These are phyloP conservation scores for Talaromyces sp. DNA, from an alignment of 2,329 filamentous ascomycete species.

Conservation along the genomic window DNA sequence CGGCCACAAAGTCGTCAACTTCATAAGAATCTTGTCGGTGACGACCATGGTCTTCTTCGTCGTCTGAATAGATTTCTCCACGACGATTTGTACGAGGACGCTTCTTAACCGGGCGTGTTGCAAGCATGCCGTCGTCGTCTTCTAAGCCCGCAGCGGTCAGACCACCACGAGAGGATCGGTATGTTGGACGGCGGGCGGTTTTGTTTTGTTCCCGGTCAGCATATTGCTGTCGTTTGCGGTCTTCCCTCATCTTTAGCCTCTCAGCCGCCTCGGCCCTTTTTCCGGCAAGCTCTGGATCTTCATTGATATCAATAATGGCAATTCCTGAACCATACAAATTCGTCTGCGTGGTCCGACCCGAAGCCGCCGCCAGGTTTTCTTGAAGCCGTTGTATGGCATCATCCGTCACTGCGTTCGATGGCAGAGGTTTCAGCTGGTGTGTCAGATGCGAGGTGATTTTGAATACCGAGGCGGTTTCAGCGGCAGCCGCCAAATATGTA, in stretches of 20 bases:
- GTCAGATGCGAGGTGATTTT: conserved; percentile 60
- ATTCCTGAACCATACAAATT: conserved; percentile 44
- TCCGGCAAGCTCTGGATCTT: conserved; percentile 58
- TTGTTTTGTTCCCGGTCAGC: conserved; percentile 51
- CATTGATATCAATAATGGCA: conserved; percentile 52
- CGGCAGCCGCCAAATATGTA: conserved; percentile 57
- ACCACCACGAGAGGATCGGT: conserved; percentile 43
- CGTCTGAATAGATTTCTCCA: conserved; percentile 44
- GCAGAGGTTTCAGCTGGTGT: conserved; percentile 51
- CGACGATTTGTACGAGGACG: conserved; percentile 37
- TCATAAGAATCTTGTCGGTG: conserved; percentile 75
- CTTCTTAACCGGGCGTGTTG: conserved; percentile 34
- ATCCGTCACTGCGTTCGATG: conserved; percentile 51
- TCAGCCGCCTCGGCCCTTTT: conserved; percentile 55
- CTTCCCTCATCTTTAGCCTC: conserved; percentile 50
- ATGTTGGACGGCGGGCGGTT: conserved; percentile 43
- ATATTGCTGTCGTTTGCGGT: conserved; percentile 51
- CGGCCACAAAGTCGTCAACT: conserved; percentile 68
- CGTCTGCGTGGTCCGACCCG: conserved; percentile 44
- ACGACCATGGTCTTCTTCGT: conserved; percentile 43
- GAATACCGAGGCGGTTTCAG: conserved; percentile 52
- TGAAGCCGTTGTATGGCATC: conserved; percentile 58
- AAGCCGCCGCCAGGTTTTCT: conserved; percentile 52
- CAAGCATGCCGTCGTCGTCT: conserved; percentile 47
- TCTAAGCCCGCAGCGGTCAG: conserved; percentile 54